Evolutionary conservation across 306 rosid species (phyloP).

Genomic region (Dalbergia cochinchinensis): DNA sequence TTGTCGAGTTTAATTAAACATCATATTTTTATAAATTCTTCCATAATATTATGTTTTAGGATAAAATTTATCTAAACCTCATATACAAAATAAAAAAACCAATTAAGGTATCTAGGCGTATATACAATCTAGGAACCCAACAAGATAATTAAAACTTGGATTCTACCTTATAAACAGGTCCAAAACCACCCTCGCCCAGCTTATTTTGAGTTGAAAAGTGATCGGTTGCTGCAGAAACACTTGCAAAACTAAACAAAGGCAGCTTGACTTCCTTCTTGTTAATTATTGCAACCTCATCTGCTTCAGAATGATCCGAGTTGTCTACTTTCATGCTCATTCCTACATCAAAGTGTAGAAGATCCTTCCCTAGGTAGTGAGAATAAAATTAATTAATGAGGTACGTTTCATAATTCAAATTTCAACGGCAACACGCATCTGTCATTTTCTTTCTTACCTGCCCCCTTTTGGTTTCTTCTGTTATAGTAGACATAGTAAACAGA

Average conservation of each 20-base stretch:
- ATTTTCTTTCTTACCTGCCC: conserved; percentile 34
- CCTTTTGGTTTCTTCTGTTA: conserved; percentile 12
- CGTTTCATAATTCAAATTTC: not conserved
- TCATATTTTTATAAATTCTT: too few relatives aligned
- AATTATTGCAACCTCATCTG: not conserved
- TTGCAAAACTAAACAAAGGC: conserved; percentile 53
- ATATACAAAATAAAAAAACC: too few relatives aligned
- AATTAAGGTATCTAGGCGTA: too few relatives aligned
- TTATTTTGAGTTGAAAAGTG: conserved; percentile 46
- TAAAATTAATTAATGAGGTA: not conserved
- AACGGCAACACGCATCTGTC: too few relatives aligned
- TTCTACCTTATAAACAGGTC: conserved; percentile 55
- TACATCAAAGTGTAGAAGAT: conserved; percentile 46
- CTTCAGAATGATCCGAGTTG: not conserved
- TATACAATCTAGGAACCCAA: too few relatives aligned
- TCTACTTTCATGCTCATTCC: conserved; percentile 37
- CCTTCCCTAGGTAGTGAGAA: conserved; percentile 38
- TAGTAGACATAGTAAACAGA: not conserved
- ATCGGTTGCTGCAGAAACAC: conserved; percentile 51
- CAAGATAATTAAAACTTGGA: not conserved
- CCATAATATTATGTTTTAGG: too few relatives aligned
- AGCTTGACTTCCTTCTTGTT: conserved; percentile 43
- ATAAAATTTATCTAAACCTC: too few relatives aligned
- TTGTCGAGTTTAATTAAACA: too few relatives aligned
- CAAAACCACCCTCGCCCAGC: conserved; percentile 61